These are phyloP conservation scores for Tricladium varicosporioides DNA, from an alignment of 2,329 filamentous ascomycete genomes.

Conservation along the genomic window DNA sequence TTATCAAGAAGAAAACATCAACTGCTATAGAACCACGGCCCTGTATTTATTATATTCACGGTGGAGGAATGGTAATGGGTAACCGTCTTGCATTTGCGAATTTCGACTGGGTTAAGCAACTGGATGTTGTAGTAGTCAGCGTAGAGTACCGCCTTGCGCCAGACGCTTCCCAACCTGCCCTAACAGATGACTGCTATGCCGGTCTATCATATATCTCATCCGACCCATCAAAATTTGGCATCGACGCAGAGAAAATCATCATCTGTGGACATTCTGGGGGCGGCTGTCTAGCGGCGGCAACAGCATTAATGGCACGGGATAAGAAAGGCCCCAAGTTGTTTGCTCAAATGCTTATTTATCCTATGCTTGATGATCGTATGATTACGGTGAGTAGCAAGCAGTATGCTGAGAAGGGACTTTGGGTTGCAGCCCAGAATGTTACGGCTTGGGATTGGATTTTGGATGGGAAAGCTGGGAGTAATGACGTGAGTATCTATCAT, in stretches of 20 bases:
- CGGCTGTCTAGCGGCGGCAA: constrained; percentile 53
- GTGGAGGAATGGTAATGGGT: constrained; percentile 38
- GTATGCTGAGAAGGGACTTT: constrained; percentile 33
- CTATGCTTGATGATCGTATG: constrained; percentile 43
- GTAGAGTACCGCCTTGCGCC: constrained; percentile 19
- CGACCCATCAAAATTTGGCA: constrained; percentile 37
- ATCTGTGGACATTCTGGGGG: constrained; percentile 56
- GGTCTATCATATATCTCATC: constrained; percentile 44
- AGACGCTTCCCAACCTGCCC: constrained; percentile 11
- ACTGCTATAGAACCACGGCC: constrained; percentile 1
- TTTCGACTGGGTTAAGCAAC: constrained; percentile 46
- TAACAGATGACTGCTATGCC: constrained; percentile 42
- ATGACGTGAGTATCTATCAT: constrained; percentile 32
- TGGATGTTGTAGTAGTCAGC: constrained; percentile 45
- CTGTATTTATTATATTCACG: constrained; percentile 47
- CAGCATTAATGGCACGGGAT: constrained; percentile 48
- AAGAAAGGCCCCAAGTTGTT: constrained; percentile 35
- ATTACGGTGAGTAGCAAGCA: constrained; percentile 30
- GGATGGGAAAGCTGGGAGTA: constrained; percentile 28
- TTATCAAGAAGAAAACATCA: constrained; percentile 2
- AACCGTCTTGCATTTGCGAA: constrained; percentile 36
- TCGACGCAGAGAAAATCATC: constrained; percentile 48
- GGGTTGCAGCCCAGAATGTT: constrained; percentile 32
- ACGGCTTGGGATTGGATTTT: constrained; percentile 35
- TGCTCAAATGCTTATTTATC: constrained; percentile 39